Evolutionary conservation across 1,139 yeast genomes (phyloP).

Genomic region (Candida mesenterica): DNA sequence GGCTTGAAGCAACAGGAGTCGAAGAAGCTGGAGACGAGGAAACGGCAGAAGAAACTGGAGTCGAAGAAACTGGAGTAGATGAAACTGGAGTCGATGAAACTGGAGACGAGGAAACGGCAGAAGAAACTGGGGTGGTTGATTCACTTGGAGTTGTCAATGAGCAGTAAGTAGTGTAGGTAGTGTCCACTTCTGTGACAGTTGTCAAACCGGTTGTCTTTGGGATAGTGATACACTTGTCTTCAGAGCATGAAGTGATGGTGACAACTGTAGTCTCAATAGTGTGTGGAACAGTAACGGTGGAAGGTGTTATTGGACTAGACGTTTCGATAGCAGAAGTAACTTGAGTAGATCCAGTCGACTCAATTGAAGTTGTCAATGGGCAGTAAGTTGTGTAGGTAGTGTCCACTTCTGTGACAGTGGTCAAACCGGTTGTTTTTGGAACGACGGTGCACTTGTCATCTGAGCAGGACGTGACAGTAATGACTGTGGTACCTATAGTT

Average conservation of each 20-base stretch:
- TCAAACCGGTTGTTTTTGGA: conserved; percentile 29
- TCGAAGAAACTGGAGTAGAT: conserved; percentile 8
- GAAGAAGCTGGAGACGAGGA: conserved; percentile 3
- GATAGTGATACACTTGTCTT: conserved; percentile 31
- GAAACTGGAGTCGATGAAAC: conserved; percentile 3
- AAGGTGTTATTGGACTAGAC: conserved; percentile 8
- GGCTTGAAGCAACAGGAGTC: conserved; percentile 4
- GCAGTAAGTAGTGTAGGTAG: conserved; percentile 10
- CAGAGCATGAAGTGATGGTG: conserved; percentile 47
- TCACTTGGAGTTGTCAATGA: conserved; percentile 9
- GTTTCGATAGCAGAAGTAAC: conserved; percentile 7
- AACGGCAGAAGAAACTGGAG: conserved; percentile 8
- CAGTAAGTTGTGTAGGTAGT: conserved; percentile 35
- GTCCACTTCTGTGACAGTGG: conserved; percentile 22
- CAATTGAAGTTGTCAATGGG: conserved; percentile 20
- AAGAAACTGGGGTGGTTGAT: conserved; percentile 8
- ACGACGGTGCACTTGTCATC: background rate
- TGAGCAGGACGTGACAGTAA: conserved; percentile 1
- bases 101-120: conserved; percentile 8
- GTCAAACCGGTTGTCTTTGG: conserved; percentile 44
- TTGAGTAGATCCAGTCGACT: background rate
- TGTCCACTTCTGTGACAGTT: conserved; percentile 28
- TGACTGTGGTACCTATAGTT: conserved; percentile 8
- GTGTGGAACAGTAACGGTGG: conserved; percentile 4
- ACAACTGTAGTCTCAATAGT: conserved; percentile 20